Evolutionary conservation across 768 basidiomycete species (phyloP).

Genomic region (Calocybe gangraenosa): DNA sequence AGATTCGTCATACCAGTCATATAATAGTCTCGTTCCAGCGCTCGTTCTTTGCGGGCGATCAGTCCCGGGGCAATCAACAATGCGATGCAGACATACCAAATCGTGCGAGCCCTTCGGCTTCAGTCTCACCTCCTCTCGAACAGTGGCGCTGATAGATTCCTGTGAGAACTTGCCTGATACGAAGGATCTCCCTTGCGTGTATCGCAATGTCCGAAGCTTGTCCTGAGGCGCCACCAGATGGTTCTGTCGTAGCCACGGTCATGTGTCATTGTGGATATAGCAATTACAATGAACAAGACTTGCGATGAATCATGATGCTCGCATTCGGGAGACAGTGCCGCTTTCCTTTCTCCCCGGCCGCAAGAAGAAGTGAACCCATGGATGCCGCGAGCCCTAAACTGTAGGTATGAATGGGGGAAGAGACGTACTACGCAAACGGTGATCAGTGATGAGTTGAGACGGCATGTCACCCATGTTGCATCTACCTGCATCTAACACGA

Average conservation of each 20-base stretch:
- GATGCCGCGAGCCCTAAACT: constrained; percentile 93
- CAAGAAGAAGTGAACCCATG: constrained; percentile 92
- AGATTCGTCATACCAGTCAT: constrained; percentile 66
- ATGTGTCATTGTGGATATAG: constrained; percentile 1
- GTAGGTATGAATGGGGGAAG: constrained; percentile 94
- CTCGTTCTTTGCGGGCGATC: constrained; percentile 54
- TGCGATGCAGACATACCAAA: constrained; percentile 56
- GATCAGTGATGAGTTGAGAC: constrained; percentile 8
- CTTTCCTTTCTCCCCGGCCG: constrained; percentile 88
- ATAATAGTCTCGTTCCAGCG: constrained; percentile 93
- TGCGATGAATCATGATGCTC: constrained; percentile 98
- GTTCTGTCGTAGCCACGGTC: constrained; percentile 56
- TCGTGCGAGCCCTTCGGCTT: constrained; percentile 60
- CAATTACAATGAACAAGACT: constrained; percentile 17
- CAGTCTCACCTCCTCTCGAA: constrained; percentile 56
- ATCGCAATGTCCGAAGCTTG: constrained; percentile 98
- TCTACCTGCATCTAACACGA: constrained; percentile 65
- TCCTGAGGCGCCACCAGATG: constrained; percentile 92
- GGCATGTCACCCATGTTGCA: constrained; percentile 3
- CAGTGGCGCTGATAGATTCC: constrained; percentile 90
- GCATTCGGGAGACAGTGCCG: constrained; percentile 90
- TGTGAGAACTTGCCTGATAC: constrained; percentile 80
- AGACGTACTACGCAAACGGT: constrained; percentile 65
- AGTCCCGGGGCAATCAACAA: constrained; percentile 10
- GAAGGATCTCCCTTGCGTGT: constrained; percentile 92